phyloP scores from a whole-genome alignment of 208 protist genomes.

The Wallacemonas sp. region DNA sequence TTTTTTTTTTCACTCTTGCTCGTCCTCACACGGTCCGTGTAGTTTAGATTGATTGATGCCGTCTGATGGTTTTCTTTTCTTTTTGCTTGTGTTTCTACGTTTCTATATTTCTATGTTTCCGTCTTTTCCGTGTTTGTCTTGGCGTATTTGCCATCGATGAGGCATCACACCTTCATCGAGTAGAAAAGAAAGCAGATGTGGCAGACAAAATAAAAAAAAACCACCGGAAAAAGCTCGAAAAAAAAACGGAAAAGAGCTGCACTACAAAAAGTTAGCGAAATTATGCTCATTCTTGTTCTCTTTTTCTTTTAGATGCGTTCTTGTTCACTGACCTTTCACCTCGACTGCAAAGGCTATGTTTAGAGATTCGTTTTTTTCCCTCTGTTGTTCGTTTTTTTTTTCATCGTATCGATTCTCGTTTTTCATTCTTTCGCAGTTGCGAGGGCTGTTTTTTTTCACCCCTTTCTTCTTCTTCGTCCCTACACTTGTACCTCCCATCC shows the following conservation, averaged over 20 bases:
- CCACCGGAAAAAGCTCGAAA: too few relatives aligned
- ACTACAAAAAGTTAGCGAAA: neutral
- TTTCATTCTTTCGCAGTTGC: neutral
- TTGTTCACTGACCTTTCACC: conserved; percentile 5
- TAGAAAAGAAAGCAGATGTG: neutral
- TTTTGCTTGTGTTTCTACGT: too few relatives aligned
- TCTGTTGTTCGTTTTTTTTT: conserved; percentile 19
- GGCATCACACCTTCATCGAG: too few relatives aligned
- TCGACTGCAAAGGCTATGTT: neutral
- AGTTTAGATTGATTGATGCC: too few relatives aligned
- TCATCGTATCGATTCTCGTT: neutral
- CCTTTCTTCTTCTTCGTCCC: neutral
- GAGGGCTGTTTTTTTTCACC: neutral
- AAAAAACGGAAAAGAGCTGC: neutral
- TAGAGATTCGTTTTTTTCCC: conserved; percentile 18
- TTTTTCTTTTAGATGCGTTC: conserved; percentile 14
- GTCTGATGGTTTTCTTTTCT: too few relatives aligned
- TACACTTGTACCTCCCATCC: neutral
- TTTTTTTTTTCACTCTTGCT: too few relatives aligned
- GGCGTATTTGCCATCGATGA: too few relatives aligned
- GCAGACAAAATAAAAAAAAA: too few relatives aligned
- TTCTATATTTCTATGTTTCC: neutral
- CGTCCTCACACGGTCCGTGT: too few relatives aligned
- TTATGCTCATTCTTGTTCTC: conserved; percentile 1
- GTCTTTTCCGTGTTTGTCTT: too few relatives aligned